Conservation (phyloP, 2,329 filamentous ascomycete genomes). For the Plenodomus tracheiphilus region DNA sequence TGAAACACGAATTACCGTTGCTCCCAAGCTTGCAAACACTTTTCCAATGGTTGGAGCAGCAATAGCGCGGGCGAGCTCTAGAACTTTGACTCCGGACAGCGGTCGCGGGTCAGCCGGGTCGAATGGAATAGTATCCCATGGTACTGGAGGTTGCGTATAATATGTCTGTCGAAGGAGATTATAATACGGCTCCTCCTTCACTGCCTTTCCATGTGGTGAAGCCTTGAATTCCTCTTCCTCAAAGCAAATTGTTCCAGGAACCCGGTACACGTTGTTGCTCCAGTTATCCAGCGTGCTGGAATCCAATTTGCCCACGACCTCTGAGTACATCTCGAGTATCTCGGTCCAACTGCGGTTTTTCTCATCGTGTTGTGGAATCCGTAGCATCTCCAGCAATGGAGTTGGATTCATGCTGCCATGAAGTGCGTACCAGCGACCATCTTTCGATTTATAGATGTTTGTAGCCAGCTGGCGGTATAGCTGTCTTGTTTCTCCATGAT, state of each 20-base stretch:
- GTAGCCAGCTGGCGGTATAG: background rate
- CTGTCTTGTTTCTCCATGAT: background rate
- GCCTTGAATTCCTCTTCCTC: background rate
- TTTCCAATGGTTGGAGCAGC: slow-evolving; percentile 46
- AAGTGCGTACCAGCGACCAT: background rate
- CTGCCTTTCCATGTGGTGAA: background rate
- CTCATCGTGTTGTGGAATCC: background rate
- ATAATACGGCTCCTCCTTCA: background rate
- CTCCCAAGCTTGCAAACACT: slow-evolving; percentile 46
- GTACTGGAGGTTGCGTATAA: background rate
- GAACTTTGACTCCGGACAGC: slow-evolving; percentile 47
- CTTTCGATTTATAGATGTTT: background rate
- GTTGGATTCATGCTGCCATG: background rate
- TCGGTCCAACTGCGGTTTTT: background rate
- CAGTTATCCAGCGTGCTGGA: background rate
- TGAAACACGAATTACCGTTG: slow-evolving; percentile 50
- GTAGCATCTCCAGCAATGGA: background rate
- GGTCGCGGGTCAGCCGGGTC: slow-evolving; percentile 29
- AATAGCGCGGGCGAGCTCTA: slow-evolving; percentile 46
- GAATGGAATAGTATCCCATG: slow-evolving; percentile 23
- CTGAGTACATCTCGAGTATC: background rate
- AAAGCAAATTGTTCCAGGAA: background rate
- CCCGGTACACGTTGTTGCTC: background rate
- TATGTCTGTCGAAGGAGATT: background rate
- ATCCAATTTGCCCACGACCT: background rate